phyloP scores from a whole-genome alignment of 1,284 basidiomycete species.

The Rhodotorula sp. region DNA sequence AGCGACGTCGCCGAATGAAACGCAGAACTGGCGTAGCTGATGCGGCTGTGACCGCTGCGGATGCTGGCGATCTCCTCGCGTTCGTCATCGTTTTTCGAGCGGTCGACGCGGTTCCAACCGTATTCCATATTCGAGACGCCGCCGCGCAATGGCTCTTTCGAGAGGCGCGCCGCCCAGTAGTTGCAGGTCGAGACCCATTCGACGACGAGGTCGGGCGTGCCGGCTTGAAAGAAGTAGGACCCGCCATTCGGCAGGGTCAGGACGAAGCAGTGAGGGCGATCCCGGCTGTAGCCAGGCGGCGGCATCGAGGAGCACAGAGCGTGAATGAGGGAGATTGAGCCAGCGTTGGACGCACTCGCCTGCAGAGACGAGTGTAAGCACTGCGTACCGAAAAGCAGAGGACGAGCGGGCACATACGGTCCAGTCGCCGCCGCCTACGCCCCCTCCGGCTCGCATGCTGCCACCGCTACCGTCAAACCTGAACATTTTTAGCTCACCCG shows the following conservation, averaged over 20 bases:
- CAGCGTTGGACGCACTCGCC: slow-evolving; percentile 82
- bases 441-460: slow-evolving; percentile 21
- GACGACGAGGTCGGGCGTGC: slow-evolving; percentile 92
- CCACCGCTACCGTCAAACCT: slow-evolving; percentile 43
- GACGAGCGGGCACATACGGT: slow-evolving; percentile 61
- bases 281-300: slow-evolving; percentile 83
- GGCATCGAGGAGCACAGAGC: slow-evolving; percentile 83
- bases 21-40: slow-evolving; percentile 2
- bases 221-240: slow-evolving; percentile 94
- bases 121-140: slow-evolving; percentile 99
- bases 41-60: slow-evolving; percentile 29
- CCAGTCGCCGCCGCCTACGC: slow-evolving; percentile 87
- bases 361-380: slow-evolving; percentile 30
- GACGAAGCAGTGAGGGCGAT: slow-evolving; percentile 92
- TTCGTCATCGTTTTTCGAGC: slow-evolving; percentile 9
- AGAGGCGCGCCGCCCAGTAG: slow-evolving; percentile 93
- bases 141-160: slow-evolving; percentile 87
- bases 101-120: slow-evolving; percentile 75
- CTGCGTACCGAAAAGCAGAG: neutral
- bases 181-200: slow-evolving; percentile 99
- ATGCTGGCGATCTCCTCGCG: slow-evolving; percentile 39
- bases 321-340: slow-evolving; percentile 78
- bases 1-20: slow-evolving; percentile 1
- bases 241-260: slow-evolving; percentile 82
- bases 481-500: slow-evolving; percentile 92